These are phyloP conservation scores for Lanzia echinophila DNA, from an alignment of 2,329 filamentous ascomycete genomes.

Conservation along the genomic window DNA sequence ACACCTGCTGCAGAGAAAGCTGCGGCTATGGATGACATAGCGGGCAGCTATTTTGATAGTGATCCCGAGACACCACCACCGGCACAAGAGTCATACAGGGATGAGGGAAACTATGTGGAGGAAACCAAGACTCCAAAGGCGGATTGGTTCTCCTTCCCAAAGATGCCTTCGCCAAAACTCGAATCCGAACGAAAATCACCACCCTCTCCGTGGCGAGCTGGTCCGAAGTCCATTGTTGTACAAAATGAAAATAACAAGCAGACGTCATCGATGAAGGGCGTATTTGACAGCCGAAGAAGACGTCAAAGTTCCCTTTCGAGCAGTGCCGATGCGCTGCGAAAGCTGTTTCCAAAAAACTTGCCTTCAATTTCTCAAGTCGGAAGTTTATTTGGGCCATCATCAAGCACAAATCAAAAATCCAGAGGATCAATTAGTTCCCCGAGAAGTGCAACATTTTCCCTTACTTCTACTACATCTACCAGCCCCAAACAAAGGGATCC, in stretches of 20 bases:
- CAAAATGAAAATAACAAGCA: constrained; percentile 24
- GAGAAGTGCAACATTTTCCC: constrained; percentile 3
- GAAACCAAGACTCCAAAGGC: background rate
- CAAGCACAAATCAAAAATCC: constrained; percentile 15
- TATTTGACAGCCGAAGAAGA: constrained; percentile 38
- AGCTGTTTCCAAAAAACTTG: constrained; percentile 46
- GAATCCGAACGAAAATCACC: constrained; percentile 8
- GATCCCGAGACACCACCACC: constrained; percentile 29
- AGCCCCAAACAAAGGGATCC: background rate
- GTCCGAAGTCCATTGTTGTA: constrained; percentile 35
- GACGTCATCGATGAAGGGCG: constrained; percentile 38
- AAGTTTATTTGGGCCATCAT: constrained; percentile 26
- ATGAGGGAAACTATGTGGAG: background rate
- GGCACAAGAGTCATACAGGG: constrained; percentile 6
- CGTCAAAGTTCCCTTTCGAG: constrained; percentile 46
- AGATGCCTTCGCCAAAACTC: constrained; percentile 27
- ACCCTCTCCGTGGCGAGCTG: constrained; percentile 37
- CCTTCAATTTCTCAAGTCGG: constrained; percentile 38
- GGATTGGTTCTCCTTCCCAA: constrained; percentile 12
- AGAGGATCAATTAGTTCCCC: constrained; percentile 6
- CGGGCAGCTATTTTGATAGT: constrained; percentile 35
- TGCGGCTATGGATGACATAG: constrained; percentile 47
- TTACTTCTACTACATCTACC: background rate
- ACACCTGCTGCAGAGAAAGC: constrained; percentile 54
- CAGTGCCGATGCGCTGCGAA: constrained; percentile 51